phyloP scores from a whole-genome alignment of 495 filamentous ascomycete species.

The Recurvomyces mirabilis region DNA sequence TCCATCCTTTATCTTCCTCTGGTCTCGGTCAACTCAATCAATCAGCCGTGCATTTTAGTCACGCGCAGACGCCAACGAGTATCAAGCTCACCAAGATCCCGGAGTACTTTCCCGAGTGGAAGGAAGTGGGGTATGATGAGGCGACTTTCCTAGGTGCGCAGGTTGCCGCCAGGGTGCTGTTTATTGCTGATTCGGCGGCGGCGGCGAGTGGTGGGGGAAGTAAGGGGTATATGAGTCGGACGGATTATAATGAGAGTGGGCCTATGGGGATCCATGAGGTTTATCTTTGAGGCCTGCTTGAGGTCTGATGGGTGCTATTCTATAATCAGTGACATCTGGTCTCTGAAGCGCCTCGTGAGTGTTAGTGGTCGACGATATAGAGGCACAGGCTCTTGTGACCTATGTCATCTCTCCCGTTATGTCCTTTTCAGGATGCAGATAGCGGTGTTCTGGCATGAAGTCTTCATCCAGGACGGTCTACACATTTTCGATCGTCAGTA shows the following conservation, averaged over 20 bases:
- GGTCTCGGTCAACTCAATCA: slow-evolving; percentile 29
- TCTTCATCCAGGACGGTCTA: too few relatives aligned
- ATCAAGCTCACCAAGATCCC: slow-evolving; percentile 71
- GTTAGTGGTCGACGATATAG: too few relatives aligned
- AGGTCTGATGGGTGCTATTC: too few relatives aligned
- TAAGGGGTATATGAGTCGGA: slow-evolving; percentile 61
- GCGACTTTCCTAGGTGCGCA: slow-evolving; percentile 62
- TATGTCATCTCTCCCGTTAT: too few relatives aligned
- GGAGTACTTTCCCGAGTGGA: slow-evolving; percentile 89
- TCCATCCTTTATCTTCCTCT: slow-evolving; percentile 30
- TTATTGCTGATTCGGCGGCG: slow-evolving; percentile 57
- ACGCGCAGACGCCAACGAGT: slow-evolving; percentile 78
- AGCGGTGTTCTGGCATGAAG: too few relatives aligned
- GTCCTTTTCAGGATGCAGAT: too few relatives aligned
- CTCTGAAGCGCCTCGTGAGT: too few relatives aligned
- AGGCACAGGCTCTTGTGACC: too few relatives aligned
- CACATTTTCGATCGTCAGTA: too few relatives aligned
- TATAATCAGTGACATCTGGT: too few relatives aligned
- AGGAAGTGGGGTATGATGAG: slow-evolving; percentile 56
- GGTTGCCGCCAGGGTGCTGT: slow-evolving; percentile 64
- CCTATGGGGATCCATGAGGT: slow-evolving; percentile 53
- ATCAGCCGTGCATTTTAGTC: slow-evolving; percentile 52
- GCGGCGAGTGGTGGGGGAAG: too few relatives aligned
- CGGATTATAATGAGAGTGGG: slow-evolving; percentile 69
- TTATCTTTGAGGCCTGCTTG: too few relatives aligned